Evolutionary conservation across 768 basidiomycete genomes (phyloP).

Genomic region (Gautieria morchelliformis): DNA sequence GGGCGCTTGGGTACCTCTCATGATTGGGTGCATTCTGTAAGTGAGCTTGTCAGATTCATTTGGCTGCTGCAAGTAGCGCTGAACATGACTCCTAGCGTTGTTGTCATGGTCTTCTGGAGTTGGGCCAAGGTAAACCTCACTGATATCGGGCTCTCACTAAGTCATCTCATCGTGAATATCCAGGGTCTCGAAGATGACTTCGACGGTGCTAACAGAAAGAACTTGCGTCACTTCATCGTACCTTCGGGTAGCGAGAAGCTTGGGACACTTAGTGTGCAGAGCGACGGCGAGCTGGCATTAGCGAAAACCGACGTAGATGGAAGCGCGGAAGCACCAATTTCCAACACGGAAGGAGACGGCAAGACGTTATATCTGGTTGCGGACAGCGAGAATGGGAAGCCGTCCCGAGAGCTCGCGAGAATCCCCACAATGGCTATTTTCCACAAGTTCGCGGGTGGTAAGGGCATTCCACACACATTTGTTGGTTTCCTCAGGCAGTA

Average conservation of each 20-base stretch:
- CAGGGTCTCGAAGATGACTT: slow-evolving; percentile 50
- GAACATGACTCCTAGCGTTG: too few relatives aligned
- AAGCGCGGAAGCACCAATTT: neutral
- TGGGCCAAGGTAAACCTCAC: slow-evolving; percentile 41
- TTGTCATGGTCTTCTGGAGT: slow-evolving; percentile 52
- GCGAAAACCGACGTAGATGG: neutral
- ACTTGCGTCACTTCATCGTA: slow-evolving; percentile 47
- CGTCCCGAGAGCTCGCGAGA: slow-evolving; percentile 22
- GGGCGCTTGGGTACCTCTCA: slow-evolving; percentile 61
- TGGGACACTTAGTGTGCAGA: too few relatives aligned
- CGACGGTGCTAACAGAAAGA: slow-evolving; percentile 44
- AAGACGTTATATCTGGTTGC: neutral
- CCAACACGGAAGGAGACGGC: neutral
- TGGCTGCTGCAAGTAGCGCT: neutral
- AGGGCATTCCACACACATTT: slow-evolving; percentile 58
- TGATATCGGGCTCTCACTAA: neutral
- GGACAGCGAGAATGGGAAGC: neutral
- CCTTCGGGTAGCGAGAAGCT: slow-evolving; percentile 15
- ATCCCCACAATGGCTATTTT: slow-evolving; percentile 49
- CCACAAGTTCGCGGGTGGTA: slow-evolving; percentile 43
- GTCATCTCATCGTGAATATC: neutral
- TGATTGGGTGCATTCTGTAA: slow-evolving; percentile 43
- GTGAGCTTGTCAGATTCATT: slow-evolving; percentile 9
- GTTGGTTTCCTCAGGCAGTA: slow-evolving; percentile 55
- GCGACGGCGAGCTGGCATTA: too few relatives aligned